Conservation (phyloP, 345 rosid species). For the Syzygium jambos region DNA sequence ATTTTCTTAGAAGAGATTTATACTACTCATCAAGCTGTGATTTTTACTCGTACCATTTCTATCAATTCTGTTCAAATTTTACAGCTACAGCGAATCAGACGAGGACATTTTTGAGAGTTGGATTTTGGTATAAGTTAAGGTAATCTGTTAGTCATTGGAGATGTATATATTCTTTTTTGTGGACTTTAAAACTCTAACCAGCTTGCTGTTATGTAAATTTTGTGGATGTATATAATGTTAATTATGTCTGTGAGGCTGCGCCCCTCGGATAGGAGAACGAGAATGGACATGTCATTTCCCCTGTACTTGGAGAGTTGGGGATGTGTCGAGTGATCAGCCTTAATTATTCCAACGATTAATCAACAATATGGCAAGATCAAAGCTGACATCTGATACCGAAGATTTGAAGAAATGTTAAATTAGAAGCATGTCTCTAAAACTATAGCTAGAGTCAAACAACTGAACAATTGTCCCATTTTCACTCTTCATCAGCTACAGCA, state of each 20-base stretch:
- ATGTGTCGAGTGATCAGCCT: not conserved
- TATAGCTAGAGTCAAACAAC: not conserved
- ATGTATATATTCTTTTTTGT: not conserved
- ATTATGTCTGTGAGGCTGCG: not conserved
- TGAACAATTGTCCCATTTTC: not conserved
- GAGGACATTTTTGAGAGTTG: not conserved
- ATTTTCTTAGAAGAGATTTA: not conserved
- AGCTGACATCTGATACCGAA: not conserved
- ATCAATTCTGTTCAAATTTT: not conserved
- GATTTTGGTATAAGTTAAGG: not conserved
- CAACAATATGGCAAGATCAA: not conserved
- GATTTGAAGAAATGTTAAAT: not conserved
- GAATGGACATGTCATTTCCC: not conserved
- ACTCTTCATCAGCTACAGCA: not conserved
- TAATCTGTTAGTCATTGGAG: not conserved
- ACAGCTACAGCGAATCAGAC: not conserved
- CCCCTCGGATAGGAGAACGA: not conserved
- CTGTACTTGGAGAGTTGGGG: not conserved
- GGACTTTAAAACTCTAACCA: not conserved
- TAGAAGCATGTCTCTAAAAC: not conserved
- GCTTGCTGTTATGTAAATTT: not conserved
- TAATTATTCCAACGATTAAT: not conserved
- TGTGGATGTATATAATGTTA: not conserved
- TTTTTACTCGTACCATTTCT: not conserved
- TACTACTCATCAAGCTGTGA: not conserved